Conservation (phyloP, 192 early-diverging fungal species). For the Neocallimastix lanati region DNA sequence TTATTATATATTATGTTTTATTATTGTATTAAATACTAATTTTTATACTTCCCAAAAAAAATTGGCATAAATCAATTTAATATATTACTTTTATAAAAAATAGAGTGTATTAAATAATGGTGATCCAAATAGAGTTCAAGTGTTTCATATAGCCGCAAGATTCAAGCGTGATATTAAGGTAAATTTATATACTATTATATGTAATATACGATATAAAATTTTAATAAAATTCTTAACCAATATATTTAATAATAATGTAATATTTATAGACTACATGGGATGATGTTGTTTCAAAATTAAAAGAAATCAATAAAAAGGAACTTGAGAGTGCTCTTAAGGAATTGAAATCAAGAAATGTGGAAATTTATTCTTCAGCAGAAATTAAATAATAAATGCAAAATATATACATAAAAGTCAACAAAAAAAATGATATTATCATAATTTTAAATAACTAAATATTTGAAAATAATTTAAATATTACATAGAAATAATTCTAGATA, state of each 20-base stretch:
- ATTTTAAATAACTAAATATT: too few species aligned
- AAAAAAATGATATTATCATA: too few species aligned
- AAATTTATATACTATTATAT: too few species aligned
- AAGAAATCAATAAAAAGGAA: neutral
- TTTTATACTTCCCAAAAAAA: too few species aligned
- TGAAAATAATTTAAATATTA: too few species aligned
- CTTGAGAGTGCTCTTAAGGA: neutral
- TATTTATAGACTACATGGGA: neutral
- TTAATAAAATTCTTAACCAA: too few species aligned
- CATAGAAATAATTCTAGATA: too few species aligned
- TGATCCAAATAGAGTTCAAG: neutral
- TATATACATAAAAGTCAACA: too few species aligned
- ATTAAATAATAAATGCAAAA: neutral
- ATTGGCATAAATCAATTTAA: neutral
- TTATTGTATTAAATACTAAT: too few species aligned
- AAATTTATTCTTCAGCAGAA: neutral
- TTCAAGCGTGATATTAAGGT: constrained; percentile 2
- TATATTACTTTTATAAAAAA: neutral
- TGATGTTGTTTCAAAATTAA: neutral
- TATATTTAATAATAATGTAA: too few species aligned
- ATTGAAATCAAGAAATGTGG: neutral
- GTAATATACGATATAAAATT: too few species aligned
- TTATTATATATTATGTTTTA: too few species aligned
- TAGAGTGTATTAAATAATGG: neutral
- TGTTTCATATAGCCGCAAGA: neutral